Conservation (phyloP, 345 rosid species). For the Populus ilicifolia region DNA sequence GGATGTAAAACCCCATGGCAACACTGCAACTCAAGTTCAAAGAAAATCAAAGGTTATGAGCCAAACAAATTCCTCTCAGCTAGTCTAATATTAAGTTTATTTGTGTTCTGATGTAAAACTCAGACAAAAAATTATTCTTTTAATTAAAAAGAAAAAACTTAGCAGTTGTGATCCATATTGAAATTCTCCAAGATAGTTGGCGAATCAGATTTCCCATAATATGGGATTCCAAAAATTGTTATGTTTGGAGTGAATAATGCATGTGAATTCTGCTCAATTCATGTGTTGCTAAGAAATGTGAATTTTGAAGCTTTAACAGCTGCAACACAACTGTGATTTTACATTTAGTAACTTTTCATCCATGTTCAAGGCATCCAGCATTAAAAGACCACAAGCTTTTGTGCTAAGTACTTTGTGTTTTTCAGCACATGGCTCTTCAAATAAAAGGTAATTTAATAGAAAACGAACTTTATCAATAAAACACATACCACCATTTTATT, state of each 20-base stretch:
- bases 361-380: no score
- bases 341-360: no score
- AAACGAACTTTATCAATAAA: no score
- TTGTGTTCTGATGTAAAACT: neutral
- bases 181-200: neutral
- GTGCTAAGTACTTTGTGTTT: no score
- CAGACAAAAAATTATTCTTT: neutral
- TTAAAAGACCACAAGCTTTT: no score
- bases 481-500: no score
- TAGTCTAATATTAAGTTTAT: neutral
- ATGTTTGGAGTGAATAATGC: neutral
- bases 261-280: neutral
- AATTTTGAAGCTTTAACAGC: neutral
- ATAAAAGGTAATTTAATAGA: no score
- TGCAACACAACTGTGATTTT: no score
- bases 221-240: neutral
- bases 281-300: neutral
- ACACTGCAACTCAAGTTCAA: constrained; percentile 40
- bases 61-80: constrained; percentile 4
- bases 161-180: neutral
- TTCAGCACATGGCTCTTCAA: no score
- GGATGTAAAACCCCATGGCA: constrained; percentile 76
- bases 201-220: neutral
- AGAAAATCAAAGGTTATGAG: neutral
- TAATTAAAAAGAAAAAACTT: no score